Conservation (phyloP, 257 asterid genomes). For the Solanum microdontum region DNA sequence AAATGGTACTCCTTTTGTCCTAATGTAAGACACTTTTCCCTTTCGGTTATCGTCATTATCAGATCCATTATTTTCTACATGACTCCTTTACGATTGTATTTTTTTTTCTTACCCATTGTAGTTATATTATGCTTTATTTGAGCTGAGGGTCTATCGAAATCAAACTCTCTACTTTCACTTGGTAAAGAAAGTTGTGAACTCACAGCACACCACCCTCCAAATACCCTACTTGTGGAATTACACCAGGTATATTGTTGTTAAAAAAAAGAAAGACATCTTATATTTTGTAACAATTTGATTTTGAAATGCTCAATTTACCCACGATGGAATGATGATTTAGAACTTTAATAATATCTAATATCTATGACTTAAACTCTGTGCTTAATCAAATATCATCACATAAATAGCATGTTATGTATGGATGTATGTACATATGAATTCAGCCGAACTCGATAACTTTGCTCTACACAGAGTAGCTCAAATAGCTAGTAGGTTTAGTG, state of each 20-base stretch:
- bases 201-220: background rate
- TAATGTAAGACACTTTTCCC: background rate
- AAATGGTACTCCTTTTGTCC: background rate
- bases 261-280: background rate
- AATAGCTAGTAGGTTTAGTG: background rate
- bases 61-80: background rate
- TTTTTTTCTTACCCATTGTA: background rate
- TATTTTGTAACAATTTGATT: background rate
- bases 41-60: background rate
- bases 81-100: background rate
- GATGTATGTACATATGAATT: background rate
- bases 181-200: background rate
- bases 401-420: background rate
- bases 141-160: background rate
- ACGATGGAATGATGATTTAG: background rate
- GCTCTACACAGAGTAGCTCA: background rate
- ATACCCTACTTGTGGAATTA: background rate
- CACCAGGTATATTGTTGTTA: background rate
- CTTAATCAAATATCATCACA: background rate
- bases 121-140: background rate
- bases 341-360: background rate
- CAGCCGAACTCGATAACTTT: background rate
- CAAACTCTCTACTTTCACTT: background rate
- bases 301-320: background rate
- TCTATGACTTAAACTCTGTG: background rate